Conservation (phyloP, 306 rosid species). For the Inga oerstediana region DNA sequence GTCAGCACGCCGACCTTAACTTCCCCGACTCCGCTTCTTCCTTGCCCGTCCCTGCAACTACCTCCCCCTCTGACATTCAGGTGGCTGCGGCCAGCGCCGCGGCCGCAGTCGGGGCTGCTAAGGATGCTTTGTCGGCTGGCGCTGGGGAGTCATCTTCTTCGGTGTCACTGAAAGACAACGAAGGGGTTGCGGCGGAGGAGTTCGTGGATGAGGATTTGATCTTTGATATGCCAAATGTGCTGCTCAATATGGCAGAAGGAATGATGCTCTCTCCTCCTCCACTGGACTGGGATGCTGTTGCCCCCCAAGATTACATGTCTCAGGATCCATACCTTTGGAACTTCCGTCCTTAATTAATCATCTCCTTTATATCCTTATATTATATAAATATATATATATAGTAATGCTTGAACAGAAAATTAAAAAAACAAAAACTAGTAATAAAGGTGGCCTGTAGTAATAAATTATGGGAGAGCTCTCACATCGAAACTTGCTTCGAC, state of each 20-base stretch:
- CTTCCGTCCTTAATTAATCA: not conserved
- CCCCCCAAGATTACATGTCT: not conserved
- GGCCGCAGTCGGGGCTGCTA: conserved; percentile 61
- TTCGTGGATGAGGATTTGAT: conserved; percentile 86
- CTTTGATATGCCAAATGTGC: conserved; percentile 88
- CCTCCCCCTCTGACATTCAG: conserved; percentile 78
- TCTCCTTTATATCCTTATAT: not conserved
- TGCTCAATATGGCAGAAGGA: conserved; percentile 85
- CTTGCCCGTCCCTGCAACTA: conserved; percentile 74
- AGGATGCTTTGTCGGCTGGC: conserved; percentile 26
- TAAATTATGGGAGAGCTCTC: conserved; percentile 37
- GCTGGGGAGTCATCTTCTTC: not conserved
- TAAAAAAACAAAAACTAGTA: not conserved
- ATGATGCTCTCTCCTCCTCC: conserved; percentile 96
- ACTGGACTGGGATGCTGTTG: conserved; percentile 40
- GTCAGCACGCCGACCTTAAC: conserved; percentile 67
- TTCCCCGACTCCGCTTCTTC: conserved; percentile 86
- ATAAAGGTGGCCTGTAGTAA: conserved; percentile 7
- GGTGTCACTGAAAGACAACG: not conserved
- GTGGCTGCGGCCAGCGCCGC: conserved; percentile 84
- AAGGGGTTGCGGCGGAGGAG: conserved; percentile 26
- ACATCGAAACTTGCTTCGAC: conserved; percentile 36
- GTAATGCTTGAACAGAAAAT: not conserved
- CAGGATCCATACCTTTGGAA: conserved; percentile 39
- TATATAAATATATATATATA: not conserved